Conservation (phyloP, 78 protist genomes). For the Monosiga brevicollis region DNA sequence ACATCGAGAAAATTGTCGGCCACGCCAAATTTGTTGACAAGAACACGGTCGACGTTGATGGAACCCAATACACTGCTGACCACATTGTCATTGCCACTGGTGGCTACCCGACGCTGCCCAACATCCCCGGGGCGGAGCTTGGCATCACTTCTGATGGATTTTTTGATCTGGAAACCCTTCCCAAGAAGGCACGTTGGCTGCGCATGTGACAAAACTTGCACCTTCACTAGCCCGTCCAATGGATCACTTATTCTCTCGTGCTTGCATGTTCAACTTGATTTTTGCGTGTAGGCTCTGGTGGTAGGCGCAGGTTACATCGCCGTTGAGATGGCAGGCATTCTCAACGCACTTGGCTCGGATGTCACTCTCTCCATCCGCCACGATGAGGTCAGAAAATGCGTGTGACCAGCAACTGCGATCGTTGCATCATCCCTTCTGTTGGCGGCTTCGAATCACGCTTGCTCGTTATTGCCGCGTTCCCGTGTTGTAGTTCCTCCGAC, state of each 20-base stretch:
- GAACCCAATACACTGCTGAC: slow-evolving; percentile 43
- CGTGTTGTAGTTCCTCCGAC: slow-evolving; percentile 41
- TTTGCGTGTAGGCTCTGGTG: background rate
- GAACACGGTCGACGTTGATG: slow-evolving; percentile 41
- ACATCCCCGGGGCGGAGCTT: slow-evolving; percentile 54
- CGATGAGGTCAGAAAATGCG: background rate
- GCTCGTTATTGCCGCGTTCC: no score
- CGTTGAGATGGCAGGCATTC: slow-evolving; percentile 74
- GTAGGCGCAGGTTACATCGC: slow-evolving; percentile 77
- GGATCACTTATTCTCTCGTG: background rate
- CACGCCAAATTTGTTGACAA: slow-evolving; percentile 48
- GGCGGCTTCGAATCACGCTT: no score
- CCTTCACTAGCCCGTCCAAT: background rate
- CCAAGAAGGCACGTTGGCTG: slow-evolving; percentile 37
- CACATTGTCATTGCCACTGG: slow-evolving; percentile 73
- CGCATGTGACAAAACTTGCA: background rate
- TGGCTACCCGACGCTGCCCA: slow-evolving; percentile 53
- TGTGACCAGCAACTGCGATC: no score
- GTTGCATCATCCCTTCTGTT: no score
- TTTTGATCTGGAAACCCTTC: slow-evolving; percentile 55
- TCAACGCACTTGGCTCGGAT: slow-evolving; percentile 51
- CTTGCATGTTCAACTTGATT: background rate
- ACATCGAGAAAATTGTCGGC: slow-evolving; percentile 35
- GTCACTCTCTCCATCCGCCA: slow-evolving; percentile 39
- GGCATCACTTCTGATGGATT: slow-evolving; percentile 63